These are phyloP conservation scores for Posidonia oceanica DNA, from an alignment of 116 monocot species.

Conservation along the genomic window DNA sequence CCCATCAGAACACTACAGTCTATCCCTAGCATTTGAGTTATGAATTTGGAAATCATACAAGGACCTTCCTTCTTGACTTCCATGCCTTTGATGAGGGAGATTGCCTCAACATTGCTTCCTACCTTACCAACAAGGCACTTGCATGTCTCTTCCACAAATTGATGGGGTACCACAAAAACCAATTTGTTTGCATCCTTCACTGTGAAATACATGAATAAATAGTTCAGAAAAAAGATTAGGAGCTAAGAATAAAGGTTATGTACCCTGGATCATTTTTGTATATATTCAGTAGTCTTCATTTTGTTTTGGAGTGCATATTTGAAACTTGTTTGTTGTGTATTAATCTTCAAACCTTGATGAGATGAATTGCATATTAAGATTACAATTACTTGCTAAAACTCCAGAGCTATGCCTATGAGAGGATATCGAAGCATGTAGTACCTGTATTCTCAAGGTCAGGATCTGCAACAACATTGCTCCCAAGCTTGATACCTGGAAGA, in stretches of 20 bases:
- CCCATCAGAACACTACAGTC: constrained; percentile 94
- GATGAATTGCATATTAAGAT: neutral
- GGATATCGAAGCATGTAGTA: constrained; percentile 1
- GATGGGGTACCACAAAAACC: constrained; percentile 86
- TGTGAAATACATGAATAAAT: constrained; percentile 13
- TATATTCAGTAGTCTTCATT: no score
- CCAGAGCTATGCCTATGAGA: no score
- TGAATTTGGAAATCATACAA: constrained; percentile 77
- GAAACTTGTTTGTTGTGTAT: no score
- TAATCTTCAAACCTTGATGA: no score
- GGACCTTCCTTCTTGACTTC: constrained; percentile 84
- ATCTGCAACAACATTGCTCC: constrained; percentile 70
- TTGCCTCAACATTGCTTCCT: constrained; percentile 47
- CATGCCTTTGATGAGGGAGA: constrained; percentile 96
- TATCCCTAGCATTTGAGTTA: constrained; percentile 58
- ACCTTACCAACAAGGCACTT: constrained; percentile 59
- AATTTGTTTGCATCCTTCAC: constrained; percentile 78
- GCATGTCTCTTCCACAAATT: constrained; percentile 67
- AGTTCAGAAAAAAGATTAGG: neutral
- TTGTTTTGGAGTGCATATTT: no score
- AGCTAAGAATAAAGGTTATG: neutral
- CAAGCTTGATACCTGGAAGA: constrained; percentile 78
- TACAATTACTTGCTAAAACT: no score
- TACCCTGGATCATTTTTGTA: no score
- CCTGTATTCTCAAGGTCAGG: constrained; percentile 81